These are phyloP conservation scores for Tilletia setariae DNA, from an alignment of 1,284 basidiomycete species.

Conservation along the genomic window DNA sequence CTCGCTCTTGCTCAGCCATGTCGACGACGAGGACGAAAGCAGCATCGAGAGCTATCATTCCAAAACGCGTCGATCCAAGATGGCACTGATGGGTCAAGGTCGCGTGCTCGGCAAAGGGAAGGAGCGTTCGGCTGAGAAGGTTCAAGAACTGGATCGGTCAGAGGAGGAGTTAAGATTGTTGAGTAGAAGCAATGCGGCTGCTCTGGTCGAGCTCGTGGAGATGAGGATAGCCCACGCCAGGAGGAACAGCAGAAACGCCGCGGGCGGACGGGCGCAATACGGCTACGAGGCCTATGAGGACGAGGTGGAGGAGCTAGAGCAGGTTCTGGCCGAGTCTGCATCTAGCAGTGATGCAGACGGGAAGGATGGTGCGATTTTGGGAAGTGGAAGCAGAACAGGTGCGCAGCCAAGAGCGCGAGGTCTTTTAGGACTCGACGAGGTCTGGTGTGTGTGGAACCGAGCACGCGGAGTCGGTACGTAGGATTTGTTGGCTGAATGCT, in stretches of 20 bases:
- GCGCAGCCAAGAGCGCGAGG: constrained; percentile 56
- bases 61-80: background rate
- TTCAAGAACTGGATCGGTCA: background rate
- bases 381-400: background rate
- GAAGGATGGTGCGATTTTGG: too few species aligned
- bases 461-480: constrained; percentile 82
- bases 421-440: constrained; percentile 83
- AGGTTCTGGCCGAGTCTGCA: background rate
- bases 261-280: too few species aligned
- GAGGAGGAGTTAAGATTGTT: background rate
- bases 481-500: constrained; percentile 5
- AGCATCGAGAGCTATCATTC: constrained; percentile 18
- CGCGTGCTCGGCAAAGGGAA: background rate
- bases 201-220: background rate
- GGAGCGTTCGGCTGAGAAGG: background rate
- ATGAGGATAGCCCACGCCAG: background rate
- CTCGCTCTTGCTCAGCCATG: constrained; percentile 65
- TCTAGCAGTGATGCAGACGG: background rate
- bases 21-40: constrained; percentile 21
- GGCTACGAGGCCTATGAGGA: background rate
- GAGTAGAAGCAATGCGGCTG: background rate
- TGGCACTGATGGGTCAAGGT: background rate
- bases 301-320: background rate
- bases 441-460: constrained; percentile 96
- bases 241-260: too few species aligned